A percentile compares a stretch with the other conserved stretches of the same genome.
phyloP scores from a whole-genome alignment of 306 rosid genomes.

The Gleditsia sinensis region DNA sequence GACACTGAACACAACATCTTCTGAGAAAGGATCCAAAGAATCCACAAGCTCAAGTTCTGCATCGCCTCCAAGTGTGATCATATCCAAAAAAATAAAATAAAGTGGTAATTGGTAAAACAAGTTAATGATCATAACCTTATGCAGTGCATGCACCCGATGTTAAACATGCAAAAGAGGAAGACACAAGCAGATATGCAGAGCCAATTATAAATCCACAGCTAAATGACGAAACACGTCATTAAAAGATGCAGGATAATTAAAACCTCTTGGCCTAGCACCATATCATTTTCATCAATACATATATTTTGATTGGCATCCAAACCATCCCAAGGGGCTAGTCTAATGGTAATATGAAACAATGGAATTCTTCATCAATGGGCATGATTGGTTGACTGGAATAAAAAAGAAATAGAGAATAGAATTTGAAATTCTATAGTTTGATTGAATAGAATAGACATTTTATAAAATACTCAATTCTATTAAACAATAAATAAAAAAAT shows the following conservation, averaged over 20 bases:
- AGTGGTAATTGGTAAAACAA: background rate
- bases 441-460: too few species aligned
- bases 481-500: too few species aligned
- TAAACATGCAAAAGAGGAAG: background rate
- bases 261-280: too few species aligned
- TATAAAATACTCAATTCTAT: too few species aligned
- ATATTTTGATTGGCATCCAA: too few species aligned
- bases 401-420: too few species aligned
- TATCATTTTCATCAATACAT: too few species aligned
- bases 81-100: constrained; percentile 54
- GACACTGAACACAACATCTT: constrained; percentile 97
- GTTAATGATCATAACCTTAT: constrained; percentile 1
- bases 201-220: background rate
- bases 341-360: too few species aligned
- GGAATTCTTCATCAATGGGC: too few species aligned
- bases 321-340: too few species aligned
- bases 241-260: background rate
- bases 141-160: background rate
- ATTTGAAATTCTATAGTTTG: too few species aligned
- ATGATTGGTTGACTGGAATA: too few species aligned
- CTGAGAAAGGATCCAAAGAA: constrained; percentile 97
- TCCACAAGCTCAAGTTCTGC: constrained; percentile 98
- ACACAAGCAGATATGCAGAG: background rate
- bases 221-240: background rate
- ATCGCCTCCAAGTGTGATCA: constrained; percentile 99